A percentile compares a stretch with the other conserved stretches of the same genome.
These are phyloP conservation scores for Aspergillus costaricaensis DNA, from an alignment of 2,329 filamentous ascomycete genomes.

Conservation along the genomic window DNA sequence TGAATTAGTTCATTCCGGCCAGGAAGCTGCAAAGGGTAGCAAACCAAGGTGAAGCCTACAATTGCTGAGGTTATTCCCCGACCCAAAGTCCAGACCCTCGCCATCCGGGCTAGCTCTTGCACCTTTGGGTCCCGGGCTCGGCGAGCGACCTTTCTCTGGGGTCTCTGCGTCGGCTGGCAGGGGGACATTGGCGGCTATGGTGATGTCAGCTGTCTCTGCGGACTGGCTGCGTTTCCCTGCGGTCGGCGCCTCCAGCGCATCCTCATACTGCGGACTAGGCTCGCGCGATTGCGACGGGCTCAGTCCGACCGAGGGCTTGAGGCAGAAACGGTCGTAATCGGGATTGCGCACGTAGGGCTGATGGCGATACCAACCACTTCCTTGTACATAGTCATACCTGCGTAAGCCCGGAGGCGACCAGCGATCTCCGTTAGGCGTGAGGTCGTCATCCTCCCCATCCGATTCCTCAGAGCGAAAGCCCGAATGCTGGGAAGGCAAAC, in stretches of 20 bases:
- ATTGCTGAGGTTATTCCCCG: conserved; percentile 48
- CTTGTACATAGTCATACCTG: conserved; percentile 49
- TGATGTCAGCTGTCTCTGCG: conserved; percentile 29
- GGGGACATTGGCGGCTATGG: conserved; percentile 53
- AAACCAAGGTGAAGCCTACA: conserved; percentile 47
- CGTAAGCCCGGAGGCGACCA: conserved; percentile 69
- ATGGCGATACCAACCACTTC: conserved; percentile 59
- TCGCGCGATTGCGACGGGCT: conserved; percentile 58
- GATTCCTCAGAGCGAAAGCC: conserved; percentile 61
- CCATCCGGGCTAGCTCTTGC: conserved; percentile 29
- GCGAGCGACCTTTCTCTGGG: conserved; percentile 59
- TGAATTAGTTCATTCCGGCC: conserved; percentile 36
- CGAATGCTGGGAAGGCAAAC: conserved; percentile 62
- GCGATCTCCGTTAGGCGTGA: conserved; percentile 47
- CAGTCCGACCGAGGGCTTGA: conserved; percentile 44
- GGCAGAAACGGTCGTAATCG: conserved; percentile 38
- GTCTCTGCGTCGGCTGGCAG: conserved; percentile 57
- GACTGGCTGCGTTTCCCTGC: conserved; percentile 30
- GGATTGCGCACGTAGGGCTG: conserved; percentile 50
- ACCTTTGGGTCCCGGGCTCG: conserved; percentile 50
- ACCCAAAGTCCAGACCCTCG: conserved; percentile 40
- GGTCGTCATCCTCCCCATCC: conserved; percentile 43
- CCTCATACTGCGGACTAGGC: conserved; percentile 61
- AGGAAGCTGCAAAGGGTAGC: conserved; percentile 28
- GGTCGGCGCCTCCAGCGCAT: conserved; percentile 50